These are phyloP conservation scores for Candida silvicultrix DNA, from an alignment of 805 yeast species.

Conservation along the genomic window DNA sequence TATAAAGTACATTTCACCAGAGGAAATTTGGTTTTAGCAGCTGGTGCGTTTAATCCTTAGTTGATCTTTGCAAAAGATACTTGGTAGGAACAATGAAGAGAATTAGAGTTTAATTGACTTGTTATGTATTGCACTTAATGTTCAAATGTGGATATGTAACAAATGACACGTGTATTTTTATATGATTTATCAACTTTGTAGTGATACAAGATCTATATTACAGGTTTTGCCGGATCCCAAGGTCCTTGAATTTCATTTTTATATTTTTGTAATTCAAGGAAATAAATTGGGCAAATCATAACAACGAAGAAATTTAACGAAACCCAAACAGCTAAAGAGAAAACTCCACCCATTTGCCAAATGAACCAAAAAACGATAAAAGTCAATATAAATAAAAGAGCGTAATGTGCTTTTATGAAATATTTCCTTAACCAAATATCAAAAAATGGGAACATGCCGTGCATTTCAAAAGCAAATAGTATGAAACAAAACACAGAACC, in stretches of 20 bases:
- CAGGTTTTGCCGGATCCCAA: conserved; percentile 85
- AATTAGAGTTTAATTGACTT: too few species aligned
- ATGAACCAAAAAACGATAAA: conserved; percentile 26
- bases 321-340: conserved; percentile 44
- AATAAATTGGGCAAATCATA: conserved; percentile 62
- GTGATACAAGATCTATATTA: conserved; percentile 22
- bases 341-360: conserved; percentile 32
- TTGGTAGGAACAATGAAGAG: too few species aligned
- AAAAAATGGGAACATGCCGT: conserved; percentile 68
- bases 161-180: not conserved
- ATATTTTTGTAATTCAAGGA: conserved; percentile 65
- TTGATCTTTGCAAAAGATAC: too few species aligned
- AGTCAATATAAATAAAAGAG: conserved; percentile 4
- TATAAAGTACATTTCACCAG: conserved; percentile 90
- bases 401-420: conserved; percentile 15
- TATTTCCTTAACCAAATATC: conserved; percentile 49
- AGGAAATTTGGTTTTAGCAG: conserved; percentile 86
- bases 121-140: not conserved
- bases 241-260: conserved; percentile 88
- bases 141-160: not conserved
- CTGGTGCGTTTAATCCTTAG: conserved; percentile 67
- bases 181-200: not conserved
- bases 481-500: conserved; percentile 80
- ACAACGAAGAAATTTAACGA: conserved; percentile 39
- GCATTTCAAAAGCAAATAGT: conserved; percentile 61